Base-by-base conservation (phyloP, 1,284 basidiomycete genomes). In the Tilletia walkeri region DNA sequence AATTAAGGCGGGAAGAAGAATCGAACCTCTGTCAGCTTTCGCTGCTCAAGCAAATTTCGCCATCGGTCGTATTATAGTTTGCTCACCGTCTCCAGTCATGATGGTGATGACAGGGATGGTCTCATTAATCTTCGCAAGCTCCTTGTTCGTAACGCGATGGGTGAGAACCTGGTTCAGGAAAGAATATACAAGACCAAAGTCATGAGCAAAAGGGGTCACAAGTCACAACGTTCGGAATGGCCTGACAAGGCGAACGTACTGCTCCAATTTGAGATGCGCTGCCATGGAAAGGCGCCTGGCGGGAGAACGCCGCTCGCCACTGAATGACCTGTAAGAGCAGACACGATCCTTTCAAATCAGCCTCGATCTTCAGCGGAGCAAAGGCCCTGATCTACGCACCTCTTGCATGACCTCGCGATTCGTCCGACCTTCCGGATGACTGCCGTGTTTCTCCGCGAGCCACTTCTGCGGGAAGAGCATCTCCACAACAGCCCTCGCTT, bases 101-200 rank as follows among this genome's bases (percentile, higher is more conserved):
- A 94, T 90, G 16, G 87, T 75, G 2, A 93, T 87, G 53, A 76
- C 88, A 10, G 88, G 87, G 12, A 94, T 87, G 2, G 84, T 84
- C 0, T 82, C 79, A 2, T 63, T 63, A 36, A 63, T 63, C 59
- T 63, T 34, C 16, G 59, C 59, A 9, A 93, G 86, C 1, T 88
- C 87, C 0, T 86, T 86, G 0, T 87, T 85, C 1, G 86, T 83
- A 67, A 94, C 89, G 69, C 87, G 80, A 80, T 94, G 93, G 0
- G 89, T 90, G 2, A 92, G 72, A 16, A 63, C 59, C 59, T 63
- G 59, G 0, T 39, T 14, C 3, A 36, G 10, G 41, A 14, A 45
- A 14, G 14, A 3, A 45, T 7, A 45, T 1, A 45, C 9, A 14
- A 45, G 41, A 45, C 14, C 9, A 45, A 45, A 14, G 9, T 14